A percentile compares a stretch with the other conserved stretches of the same genome.
Conservation (phyloP, 176 grass and related monocot species). For the Ensete glaucum region DNA sequence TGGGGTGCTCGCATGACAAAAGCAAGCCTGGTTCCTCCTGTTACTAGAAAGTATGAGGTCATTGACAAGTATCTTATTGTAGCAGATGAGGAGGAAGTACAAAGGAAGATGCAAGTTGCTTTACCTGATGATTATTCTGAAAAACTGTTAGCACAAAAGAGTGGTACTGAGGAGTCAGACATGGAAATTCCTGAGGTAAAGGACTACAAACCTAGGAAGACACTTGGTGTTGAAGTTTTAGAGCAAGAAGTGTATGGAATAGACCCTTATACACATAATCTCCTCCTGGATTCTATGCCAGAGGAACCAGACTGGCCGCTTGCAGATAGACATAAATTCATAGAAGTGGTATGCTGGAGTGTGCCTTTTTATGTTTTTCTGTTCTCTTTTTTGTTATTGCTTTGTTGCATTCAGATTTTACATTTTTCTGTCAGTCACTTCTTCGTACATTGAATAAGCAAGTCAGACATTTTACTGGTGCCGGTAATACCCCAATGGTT, state of each 20-base stretch:
- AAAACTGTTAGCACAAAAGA: conserved; percentile 84
- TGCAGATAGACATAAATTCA: conserved; percentile 70
- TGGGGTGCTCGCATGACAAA: conserved; percentile 99
- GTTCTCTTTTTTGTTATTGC: conserved; percentile 15
- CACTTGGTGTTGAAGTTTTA: conserved; percentile 65
- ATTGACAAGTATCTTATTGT: conserved; percentile 92
- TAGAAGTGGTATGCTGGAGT: conserved; percentile 68
- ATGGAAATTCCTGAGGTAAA: conserved; percentile 95
- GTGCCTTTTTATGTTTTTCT: conserved; percentile 5
- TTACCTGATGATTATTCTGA: conserved; percentile 94
- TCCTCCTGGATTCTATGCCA: conserved; percentile 84
- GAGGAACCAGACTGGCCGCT: conserved; percentile 50
- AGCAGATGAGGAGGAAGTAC: conserved; percentile 84
- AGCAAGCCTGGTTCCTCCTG: conserved; percentile 91
- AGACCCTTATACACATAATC: conserved; percentile 98
- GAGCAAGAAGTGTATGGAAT: conserved; percentile 99
- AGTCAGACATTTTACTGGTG: conserved; percentile 75
- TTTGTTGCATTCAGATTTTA: conserved; percentile 26
- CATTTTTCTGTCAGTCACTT: conserved; percentile 47
- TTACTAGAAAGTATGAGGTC: conserved; percentile 96
- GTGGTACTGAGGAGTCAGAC: conserved; percentile 55
- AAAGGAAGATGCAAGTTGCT: conserved; percentile 77
- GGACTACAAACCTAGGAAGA: conserved; percentile 90
- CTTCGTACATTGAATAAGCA: conserved; percentile 89
- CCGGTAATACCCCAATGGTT: conserved; percentile 90